Conservation (phyloP, 768 basidiomycete species). For the Symmetrospora coprosmae region DNA sequence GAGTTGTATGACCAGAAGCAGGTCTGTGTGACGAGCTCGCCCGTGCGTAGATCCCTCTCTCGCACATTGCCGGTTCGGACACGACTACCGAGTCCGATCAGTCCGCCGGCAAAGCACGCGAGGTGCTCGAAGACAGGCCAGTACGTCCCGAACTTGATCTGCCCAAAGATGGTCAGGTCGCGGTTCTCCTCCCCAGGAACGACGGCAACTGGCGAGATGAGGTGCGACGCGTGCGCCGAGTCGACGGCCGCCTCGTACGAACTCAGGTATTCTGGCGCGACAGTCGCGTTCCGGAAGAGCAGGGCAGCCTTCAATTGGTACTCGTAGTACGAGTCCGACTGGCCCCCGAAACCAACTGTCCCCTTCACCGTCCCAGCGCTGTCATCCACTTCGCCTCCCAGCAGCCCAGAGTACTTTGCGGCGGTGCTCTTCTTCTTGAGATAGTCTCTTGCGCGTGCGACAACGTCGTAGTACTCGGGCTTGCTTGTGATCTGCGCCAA, state of each 20-base stretch:
- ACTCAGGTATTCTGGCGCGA: conserved; percentile 34
- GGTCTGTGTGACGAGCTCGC: conserved; percentile 38
- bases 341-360: neutral
- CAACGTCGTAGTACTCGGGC: conserved; percentile 35
- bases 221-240: conserved; percentile 31
- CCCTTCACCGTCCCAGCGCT: too few species aligned
- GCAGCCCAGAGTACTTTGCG: too few species aligned
- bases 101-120: conserved; percentile 39
- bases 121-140: conserved; percentile 34
- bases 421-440: too few species aligned
- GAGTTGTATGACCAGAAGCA: conserved; percentile 38
- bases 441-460: conserved; percentile 4
- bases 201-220: conserved; percentile 35
- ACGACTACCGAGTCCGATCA: conserved; percentile 41
- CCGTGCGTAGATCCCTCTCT: too few species aligned
- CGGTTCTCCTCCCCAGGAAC: neutral
- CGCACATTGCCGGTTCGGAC: too few species aligned
- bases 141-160: neutral
- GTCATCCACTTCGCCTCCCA: too few species aligned
- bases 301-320: conserved; percentile 41
- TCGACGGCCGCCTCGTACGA: conserved; percentile 38
- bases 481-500: conserved; percentile 38
- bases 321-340: conserved; percentile 38
- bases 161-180: neutral
- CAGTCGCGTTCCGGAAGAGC: conserved; percentile 33